Evolutionary conservation across 306 rosid species (phyloP).

Genomic region (Bauhinia variegata): DNA sequence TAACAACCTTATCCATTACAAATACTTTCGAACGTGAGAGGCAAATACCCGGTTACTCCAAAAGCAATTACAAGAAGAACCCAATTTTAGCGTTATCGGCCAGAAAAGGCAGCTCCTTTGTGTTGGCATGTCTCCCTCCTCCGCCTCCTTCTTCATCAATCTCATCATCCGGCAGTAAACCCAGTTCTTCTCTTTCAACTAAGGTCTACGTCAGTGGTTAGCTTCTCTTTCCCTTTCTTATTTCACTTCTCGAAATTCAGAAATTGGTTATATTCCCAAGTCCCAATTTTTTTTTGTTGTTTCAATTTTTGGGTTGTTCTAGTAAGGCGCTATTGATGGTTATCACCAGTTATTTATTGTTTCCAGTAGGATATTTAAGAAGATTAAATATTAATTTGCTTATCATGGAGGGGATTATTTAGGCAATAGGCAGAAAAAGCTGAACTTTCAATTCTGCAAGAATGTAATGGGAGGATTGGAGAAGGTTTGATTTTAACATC

Average conservation of each 20-base stretch:
- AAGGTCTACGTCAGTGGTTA: conserved; percentile 88
- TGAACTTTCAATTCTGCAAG: neutral
- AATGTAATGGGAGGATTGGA: neutral
- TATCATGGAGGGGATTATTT: neutral
- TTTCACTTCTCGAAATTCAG: conserved; percentile 1
- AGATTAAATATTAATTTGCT: neutral
- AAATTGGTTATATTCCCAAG: conserved; percentile 3
- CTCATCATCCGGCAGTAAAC: conserved; percentile 4
- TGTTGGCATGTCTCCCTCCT: conserved; percentile 47
- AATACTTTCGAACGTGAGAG: neutral
- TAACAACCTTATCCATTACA: conserved; percentile 2
- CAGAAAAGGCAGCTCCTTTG: conserved; percentile 25
- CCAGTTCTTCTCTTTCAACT: conserved; percentile 46
- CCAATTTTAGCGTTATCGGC: conserved; percentile 37
- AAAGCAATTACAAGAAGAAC: conserved; percentile 12
- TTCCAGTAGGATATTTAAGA: neutral
- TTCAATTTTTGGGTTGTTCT: conserved; percentile 4
- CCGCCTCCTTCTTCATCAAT: conserved; percentile 46
- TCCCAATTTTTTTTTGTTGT: conserved; percentile 2
- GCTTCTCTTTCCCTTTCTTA: conserved; percentile 18
- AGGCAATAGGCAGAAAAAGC: neutral
- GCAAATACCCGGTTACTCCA: conserved; percentile 24
- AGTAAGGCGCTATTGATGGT: conserved; percentile 8
- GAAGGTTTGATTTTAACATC: no score
- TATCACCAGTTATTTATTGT: neutral